Percentiles rank a stretch among this genome's conserved stretches.
Conservation (phyloP, 768 basidiomycete species). For the Tephrocybe sp. region DNA sequence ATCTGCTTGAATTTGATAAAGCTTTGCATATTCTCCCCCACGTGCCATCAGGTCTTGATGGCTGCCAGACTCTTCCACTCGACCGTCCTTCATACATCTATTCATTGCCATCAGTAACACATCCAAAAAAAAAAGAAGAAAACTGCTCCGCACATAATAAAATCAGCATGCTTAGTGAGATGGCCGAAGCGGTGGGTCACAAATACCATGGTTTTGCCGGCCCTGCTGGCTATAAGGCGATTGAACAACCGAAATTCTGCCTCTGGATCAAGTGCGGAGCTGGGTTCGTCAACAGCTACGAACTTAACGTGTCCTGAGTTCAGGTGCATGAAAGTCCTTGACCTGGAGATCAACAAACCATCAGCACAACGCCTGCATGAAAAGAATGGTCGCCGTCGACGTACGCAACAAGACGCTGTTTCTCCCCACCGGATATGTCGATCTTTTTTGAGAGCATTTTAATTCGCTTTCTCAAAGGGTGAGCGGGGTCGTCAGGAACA, state of each 20-base stretch:
- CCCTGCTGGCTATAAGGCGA: conserved; percentile 15
- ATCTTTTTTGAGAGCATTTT: conserved; percentile 17
- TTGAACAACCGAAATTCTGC: conserved; percentile 31
- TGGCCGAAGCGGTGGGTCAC: conserved; percentile 39
- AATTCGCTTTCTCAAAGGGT: conserved; percentile 18
- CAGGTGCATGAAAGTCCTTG: conserved; percentile 32
- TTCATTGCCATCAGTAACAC: not conserved
- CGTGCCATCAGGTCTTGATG: conserved; percentile 31
- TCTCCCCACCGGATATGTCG: conserved; percentile 25
- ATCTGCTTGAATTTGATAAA: conserved; percentile 35
- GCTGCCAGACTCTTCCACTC: conserved; percentile 29
- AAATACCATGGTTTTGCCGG: conserved; percentile 40
- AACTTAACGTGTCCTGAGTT: conserved; percentile 30
- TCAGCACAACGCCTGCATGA: not conserved
- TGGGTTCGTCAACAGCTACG: conserved; percentile 49
- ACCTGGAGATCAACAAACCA: conserved; percentile 12
- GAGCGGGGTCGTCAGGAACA: conserved; percentile 15
- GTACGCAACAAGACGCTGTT: conserved; percentile 16
- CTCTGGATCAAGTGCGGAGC: conserved; percentile 44
- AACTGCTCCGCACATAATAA: conserved; percentile 28
- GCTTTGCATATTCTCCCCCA: conserved; percentile 32
- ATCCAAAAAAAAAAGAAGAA: not conserved
- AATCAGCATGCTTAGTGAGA: conserved; percentile 35
- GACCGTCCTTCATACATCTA: conserved; percentile 40
- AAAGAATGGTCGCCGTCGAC: no score